Conservation (phyloP, 768 basidiomycete species). For the Macrocybe gigantea region DNA sequence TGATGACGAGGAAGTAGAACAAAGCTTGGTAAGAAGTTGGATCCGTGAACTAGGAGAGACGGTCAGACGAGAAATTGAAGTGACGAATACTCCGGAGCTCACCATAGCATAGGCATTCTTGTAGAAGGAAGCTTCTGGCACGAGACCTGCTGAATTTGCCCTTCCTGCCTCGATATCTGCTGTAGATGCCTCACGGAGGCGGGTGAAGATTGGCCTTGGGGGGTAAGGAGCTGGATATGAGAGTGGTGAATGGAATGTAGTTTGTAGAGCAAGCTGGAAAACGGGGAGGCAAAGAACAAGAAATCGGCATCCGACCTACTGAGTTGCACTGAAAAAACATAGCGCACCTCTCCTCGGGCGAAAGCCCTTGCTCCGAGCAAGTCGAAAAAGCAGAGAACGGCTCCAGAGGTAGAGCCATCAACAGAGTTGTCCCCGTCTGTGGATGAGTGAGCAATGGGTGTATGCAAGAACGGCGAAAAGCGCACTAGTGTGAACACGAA, state of each 20-base stretch:
- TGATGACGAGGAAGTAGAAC: slow-evolving; percentile 87
- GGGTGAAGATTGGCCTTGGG: slow-evolving; percentile 73
- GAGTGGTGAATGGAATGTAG: slow-evolving; percentile 62
- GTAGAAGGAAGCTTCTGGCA: slow-evolving; percentile 69
- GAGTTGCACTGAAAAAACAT: background rate
- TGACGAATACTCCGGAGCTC: slow-evolving; percentile 13
- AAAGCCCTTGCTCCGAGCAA: slow-evolving; percentile 69
- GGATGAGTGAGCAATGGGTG: background rate
- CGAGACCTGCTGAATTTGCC: slow-evolving; percentile 17
- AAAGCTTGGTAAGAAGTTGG: slow-evolving; percentile 78
- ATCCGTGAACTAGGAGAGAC: slow-evolving; percentile 61
- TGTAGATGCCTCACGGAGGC: slow-evolving; percentile 41
- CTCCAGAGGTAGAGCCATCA: slow-evolving; percentile 79
- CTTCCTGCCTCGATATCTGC: slow-evolving; percentile 45
- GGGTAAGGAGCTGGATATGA: slow-evolving; percentile 59
- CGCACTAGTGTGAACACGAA: slow-evolving; percentile 78
- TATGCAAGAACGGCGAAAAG: background rate
- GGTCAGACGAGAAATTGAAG: background rate
- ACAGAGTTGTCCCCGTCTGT: slow-evolving; percentile 72
- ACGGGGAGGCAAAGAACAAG: background rate
- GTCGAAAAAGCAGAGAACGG: slow-evolving; percentile 71
- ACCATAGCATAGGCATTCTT: slow-evolving; percentile 81
- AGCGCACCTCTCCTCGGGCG: slow-evolving; percentile 60
- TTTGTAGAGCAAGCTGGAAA: slow-evolving; percentile 58
- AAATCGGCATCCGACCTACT: background rate